phyloP scores from a whole-genome alignment of 345 rosid species.

The Murraya paniculata region DNA sequence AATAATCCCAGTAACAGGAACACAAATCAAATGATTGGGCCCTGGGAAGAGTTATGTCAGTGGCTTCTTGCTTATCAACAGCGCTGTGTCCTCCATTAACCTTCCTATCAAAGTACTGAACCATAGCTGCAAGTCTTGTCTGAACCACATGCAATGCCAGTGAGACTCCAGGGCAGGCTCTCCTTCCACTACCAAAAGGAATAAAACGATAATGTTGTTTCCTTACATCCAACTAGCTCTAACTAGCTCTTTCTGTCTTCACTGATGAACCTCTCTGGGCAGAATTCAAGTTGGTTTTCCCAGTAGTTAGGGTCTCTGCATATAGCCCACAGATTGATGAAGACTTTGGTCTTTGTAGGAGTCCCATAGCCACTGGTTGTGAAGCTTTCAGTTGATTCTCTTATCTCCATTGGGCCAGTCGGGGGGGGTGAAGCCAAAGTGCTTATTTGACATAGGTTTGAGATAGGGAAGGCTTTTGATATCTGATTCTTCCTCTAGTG shows the following conservation, averaged over 20 bases:
- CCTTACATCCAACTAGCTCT: constrained; percentile 44
- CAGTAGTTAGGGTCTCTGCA: constrained; percentile 47
- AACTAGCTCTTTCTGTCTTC: constrained; percentile 19
- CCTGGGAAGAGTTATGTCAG: constrained; percentile 48
- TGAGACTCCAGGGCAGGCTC: constrained; percentile 61
- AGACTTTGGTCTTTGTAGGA: constrained; percentile 45
- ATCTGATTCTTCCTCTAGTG: constrained; percentile 58
- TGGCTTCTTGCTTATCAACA: constrained; percentile 54
- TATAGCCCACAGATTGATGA: constrained; percentile 52
- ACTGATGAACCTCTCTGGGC: no score
- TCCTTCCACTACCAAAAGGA: constrained; percentile 66
- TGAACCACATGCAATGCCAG: constrained; percentile 50
- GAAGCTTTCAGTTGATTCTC: constrained; percentile 46
- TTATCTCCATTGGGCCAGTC: constrained; percentile 47
- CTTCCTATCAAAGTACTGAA: constrained; percentile 58
- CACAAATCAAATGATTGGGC: constrained; percentile 51
- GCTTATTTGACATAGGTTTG: constrained; percentile 28
- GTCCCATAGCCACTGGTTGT: constrained; percentile 37
- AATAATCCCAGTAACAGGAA: constrained; percentile 37
- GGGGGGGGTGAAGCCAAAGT: constrained; percentile 67
- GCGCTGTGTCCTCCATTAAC: constrained; percentile 24
- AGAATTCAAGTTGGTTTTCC: no score
- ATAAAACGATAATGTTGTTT: constrained; percentile 47
- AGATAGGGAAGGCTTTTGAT: constrained; percentile 55
- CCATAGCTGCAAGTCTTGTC: constrained; percentile 34